Evolutionary conservation across 2,329 filamentous ascomycete genomes (phyloP), one percentile per base, ranked within the genome.

Genomic region (Triangularia setosa): DNA sequence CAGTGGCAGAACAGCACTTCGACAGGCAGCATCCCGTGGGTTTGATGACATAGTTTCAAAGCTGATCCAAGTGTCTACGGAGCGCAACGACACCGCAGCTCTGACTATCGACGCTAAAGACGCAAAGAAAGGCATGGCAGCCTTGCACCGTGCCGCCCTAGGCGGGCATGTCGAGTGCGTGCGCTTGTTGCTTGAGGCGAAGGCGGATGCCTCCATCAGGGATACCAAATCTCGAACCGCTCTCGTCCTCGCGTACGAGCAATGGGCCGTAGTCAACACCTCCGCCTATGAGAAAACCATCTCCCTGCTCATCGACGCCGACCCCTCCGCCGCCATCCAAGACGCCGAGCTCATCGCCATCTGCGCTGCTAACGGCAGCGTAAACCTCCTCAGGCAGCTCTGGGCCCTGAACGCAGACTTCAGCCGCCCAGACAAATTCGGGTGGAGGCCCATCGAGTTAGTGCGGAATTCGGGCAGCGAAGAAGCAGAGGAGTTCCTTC

Each of bases 391-490:
- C 8, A 14, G 25, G 9, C 61, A 64, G 57, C 66, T 70, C 3
- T 56, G 60, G 35, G 4, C 40, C 1, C 63, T 64, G 18, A 35
- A 52, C 30, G 68, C 68, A 1, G 62, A 67, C 25, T 58, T 70
- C 12, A 68, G 48, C 60, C 60, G 58, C 18, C 67, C 61, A 1
- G 69, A 70, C 62, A 59, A 60, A 11, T 69, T 60, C 57, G 69
- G 69, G 25, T 70, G 69, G 69, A 68, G 68, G 25, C 69, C 68
- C n/a, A 64, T 69, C 1, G 65, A 68, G 8, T 63, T 70, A 4
- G 68, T 67, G 3, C 35, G 60, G 11, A 64, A 65, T 7, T 67
- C 64, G 21, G 30, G 6, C 3, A 60, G 61, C 16, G 24, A 7
- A 0, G 64, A 65, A 2, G 66, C 68, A 1, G 66, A 60, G 28